phyloP scores from a whole-genome alignment of 805 yeast genomes.

The Torulaspora maleeae region DNA sequence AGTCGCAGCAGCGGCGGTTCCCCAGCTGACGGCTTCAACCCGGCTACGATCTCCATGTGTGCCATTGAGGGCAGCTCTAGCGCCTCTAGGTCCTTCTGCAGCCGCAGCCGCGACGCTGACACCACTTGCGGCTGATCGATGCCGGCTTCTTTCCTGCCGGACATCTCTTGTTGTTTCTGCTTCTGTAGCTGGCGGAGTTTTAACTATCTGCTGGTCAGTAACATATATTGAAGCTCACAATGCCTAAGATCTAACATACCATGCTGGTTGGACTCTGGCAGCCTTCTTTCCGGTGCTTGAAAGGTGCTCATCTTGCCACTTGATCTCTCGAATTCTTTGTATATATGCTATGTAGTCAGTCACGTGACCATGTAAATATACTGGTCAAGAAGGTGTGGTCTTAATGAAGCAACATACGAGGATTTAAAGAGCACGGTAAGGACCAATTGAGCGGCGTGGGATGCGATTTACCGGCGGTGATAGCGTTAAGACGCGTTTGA shows the following conservation, averaged over 20 bases:
- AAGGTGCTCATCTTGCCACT: background rate
- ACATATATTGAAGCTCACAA: background rate
- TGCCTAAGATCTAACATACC: background rate
- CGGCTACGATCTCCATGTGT: constrained; percentile 6
- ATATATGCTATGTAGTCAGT: background rate
- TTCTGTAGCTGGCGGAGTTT: constrained; percentile 29
- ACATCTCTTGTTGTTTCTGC: constrained; percentile 16
- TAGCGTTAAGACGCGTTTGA: constrained; percentile 12
- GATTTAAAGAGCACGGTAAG: background rate
- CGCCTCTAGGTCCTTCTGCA: constrained; percentile 26
- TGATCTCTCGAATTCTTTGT: background rate
- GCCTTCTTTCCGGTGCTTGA: background rate
- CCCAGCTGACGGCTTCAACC: constrained; percentile 7
- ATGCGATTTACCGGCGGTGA: constrained; percentile 15
- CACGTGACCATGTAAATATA: background rate
- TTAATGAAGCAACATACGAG: too few species aligned
- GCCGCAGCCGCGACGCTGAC: constrained; percentile 11
- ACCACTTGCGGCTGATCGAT: background rate
- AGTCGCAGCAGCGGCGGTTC: constrained; percentile 19
- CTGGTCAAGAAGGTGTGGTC: too few species aligned
- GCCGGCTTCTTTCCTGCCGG: background rate
- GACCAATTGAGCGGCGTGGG: background rate
- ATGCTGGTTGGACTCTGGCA: background rate
- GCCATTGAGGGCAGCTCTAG: constrained; percentile 28
- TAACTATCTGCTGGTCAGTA: constrained; percentile 14